Evolutionary conservation across 2,329 filamentous ascomycete species (phyloP).

Genomic region (Diaporthe helianthi): DNA sequence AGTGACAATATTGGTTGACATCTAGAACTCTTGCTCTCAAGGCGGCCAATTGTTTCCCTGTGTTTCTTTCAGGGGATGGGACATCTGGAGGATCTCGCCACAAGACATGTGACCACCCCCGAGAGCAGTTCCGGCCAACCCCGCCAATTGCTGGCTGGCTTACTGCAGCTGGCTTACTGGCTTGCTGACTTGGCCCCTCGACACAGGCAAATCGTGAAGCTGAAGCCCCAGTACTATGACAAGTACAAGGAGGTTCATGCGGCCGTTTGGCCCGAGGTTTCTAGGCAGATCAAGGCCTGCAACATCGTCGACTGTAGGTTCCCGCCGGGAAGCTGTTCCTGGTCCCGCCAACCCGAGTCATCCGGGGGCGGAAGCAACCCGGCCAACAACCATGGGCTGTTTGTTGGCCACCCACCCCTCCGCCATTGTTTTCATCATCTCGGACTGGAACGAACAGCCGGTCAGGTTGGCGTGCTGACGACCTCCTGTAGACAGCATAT

Average conservation of each 20-base stretch:
- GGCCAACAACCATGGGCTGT: not conserved
- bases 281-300: conserved; percentile 77
- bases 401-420: not conserved
- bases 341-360: not conserved
- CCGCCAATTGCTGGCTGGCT: conserved; percentile 40
- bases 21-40: not conserved
- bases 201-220: conserved; percentile 71
- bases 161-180: conserved; percentile 42
- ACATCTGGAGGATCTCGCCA: not conserved
- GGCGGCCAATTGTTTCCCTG: not conserved
- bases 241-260: conserved; percentile 79
- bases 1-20: not conserved
- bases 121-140: conserved; percentile 10
- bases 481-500: conserved; percentile 69
- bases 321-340: not conserved
- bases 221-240: conserved; percentile 70
- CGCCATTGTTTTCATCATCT: not conserved
- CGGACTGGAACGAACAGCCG: not conserved
- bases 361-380: not conserved
- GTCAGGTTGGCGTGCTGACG: not conserved
- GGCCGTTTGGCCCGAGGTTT: conserved; percentile 78
- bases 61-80: not conserved
- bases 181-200: conserved; percentile 56
- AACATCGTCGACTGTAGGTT: conserved; percentile 75
- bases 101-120: not conserved